phyloP scores from a whole-genome alignment of 2,329 filamentous ascomycete genomes.

The Fusarium sp. region DNA sequence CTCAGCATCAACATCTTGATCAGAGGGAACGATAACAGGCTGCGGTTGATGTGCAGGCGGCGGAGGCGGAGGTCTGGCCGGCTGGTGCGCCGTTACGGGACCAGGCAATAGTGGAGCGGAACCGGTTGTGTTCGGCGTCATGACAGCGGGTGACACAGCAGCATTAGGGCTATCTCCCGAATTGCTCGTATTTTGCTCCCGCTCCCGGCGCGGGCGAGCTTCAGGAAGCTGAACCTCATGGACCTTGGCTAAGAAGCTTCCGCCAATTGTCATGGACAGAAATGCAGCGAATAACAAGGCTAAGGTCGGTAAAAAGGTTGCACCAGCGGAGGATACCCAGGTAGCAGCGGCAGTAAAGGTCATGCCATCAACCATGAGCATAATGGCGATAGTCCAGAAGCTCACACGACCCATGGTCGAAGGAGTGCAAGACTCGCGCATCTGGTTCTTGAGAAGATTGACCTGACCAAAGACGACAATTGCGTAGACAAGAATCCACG shows the following conservation, averaged over 20 bases:
- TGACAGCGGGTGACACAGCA: conserved; percentile 37
- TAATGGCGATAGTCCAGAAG: conserved; percentile 70
- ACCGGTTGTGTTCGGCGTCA: conserved; percentile 43
- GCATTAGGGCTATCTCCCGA: conserved; percentile 31
- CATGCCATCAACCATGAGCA: conserved; percentile 72
- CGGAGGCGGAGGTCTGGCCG: conserved; percentile 25
- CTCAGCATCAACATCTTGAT: conserved; percentile 72
- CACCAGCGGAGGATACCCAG: conserved; percentile 66
- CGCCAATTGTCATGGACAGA: conserved; percentile 67
- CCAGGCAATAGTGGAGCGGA: conserved; percentile 51
- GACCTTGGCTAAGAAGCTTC: conserved; percentile 69
- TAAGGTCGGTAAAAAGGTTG: conserved; percentile 67
- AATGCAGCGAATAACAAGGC: conserved; percentile 63
- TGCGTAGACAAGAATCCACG: conserved; percentile 68
- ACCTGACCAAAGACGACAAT: conserved; percentile 70
- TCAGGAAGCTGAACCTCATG: conserved; percentile 68
- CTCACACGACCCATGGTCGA: conserved; percentile 75
- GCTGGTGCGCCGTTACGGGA: conserved; percentile 53
- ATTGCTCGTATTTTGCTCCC: conserved; percentile 29
- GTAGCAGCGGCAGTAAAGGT: conserved; percentile 66
- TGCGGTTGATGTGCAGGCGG: conserved; percentile 36
- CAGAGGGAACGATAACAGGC: conserved; percentile 70
- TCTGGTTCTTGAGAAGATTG: conserved; percentile 70
- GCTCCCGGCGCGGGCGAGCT: conserved; percentile 62
- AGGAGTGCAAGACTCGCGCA: conserved; percentile 73